These are phyloP conservation scores for Macrocybe sp. DNA, from an alignment of 1,284 basidiomycete species.

Conservation along the genomic window DNA sequence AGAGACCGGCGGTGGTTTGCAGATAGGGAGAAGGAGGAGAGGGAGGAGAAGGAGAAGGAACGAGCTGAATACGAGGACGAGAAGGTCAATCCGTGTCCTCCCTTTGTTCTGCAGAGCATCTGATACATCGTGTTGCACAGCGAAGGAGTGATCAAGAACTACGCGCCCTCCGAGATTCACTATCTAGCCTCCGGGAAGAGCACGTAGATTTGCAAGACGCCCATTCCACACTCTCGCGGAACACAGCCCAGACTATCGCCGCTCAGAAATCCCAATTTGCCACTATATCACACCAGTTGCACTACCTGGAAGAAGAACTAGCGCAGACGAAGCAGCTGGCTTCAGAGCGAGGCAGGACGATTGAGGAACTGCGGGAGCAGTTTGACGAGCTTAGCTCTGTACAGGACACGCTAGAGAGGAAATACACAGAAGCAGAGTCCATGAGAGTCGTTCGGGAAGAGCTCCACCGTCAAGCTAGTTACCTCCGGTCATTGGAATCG, in stretches of 20 bases:
- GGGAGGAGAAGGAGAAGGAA: conserved; percentile 56
- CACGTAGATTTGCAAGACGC: conserved; percentile 51
- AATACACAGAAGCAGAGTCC: conserved; percentile 38
- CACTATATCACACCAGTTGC: conserved; percentile 38
- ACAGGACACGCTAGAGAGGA: conserved; percentile 13
- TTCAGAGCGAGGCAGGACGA: conserved; percentile 33
- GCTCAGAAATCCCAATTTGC: conserved; percentile 44
- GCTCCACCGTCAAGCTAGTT: conserved; percentile 54
- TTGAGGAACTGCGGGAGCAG: conserved; percentile 41
- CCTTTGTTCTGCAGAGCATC: not conserved
- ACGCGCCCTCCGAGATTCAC: conserved; percentile 39
- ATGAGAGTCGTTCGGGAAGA: conserved; percentile 58
- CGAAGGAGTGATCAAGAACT: conserved; percentile 40
- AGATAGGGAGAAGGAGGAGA: conserved; percentile 52
- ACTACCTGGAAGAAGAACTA: conserved; percentile 42
- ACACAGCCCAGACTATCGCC: conserved; percentile 39
- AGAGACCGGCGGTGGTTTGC: conserved; percentile 60
- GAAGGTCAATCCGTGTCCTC: conserved; percentile 37
- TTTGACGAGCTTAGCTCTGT: conserved; percentile 37
- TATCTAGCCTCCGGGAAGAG: conserved; percentile 47
- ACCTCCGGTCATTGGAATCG: conserved; percentile 60
- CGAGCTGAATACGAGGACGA: conserved; percentile 41
- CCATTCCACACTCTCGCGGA: conserved; percentile 39
- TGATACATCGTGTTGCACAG: conserved; percentile 11
- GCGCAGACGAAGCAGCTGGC: conserved; percentile 33